Percentiles rank a stretch among this genome's conserved stretches.
Conservation (phyloP, 2,329 filamentous ascomycete species). For the Penicillium sp. region DNA sequence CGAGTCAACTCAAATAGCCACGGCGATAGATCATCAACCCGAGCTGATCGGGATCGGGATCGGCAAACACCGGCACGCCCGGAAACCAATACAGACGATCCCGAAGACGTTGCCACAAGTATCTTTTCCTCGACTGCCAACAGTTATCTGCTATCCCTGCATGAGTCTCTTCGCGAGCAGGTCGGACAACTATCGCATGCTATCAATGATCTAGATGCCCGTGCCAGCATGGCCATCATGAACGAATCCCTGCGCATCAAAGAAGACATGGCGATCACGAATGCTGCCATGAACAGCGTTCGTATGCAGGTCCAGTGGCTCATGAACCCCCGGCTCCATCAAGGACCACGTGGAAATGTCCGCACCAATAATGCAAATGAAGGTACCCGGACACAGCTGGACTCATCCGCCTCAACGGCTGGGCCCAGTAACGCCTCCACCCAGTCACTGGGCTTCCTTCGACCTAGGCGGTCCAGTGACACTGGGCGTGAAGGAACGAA, state of each 20-base stretch:
- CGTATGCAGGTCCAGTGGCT: constrained; percentile 66
- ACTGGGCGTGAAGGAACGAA: constrained; percentile 46
- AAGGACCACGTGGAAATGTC: constrained; percentile 32
- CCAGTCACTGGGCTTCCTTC: constrained; percentile 25
- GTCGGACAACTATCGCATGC: constrained; percentile 57
- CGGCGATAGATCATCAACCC: constrained; percentile 11
- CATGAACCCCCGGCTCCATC: constrained; percentile 58
- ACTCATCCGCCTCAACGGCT: constrained; percentile 22
- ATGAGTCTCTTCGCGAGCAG: constrained; percentile 63
- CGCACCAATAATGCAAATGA: constrained; percentile 21
- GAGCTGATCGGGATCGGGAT: constrained; percentile 14
- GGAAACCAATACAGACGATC: constrained; percentile 12
- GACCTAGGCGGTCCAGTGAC: constrained; percentile 42
- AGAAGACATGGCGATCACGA: constrained; percentile 64
- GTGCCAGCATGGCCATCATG: constrained; percentile 63
- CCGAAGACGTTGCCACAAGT: constrained; percentile 25
- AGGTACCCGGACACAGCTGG: constrained; percentile 19
- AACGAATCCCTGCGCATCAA: constrained; percentile 64
- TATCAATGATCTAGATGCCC: constrained; percentile 61
- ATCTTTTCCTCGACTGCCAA: constrained; percentile 45
- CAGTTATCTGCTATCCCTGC: constrained; percentile 62
- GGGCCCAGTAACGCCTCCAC: constrained; percentile 28
- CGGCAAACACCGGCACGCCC: constrained; percentile 9
- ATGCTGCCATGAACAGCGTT: constrained; percentile 60
- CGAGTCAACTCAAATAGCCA: constrained; percentile 10